Evolutionary conservation across 192 early-diverging fungal genomes (phyloP).

Genomic region (Phycomyces nitens): DNA sequence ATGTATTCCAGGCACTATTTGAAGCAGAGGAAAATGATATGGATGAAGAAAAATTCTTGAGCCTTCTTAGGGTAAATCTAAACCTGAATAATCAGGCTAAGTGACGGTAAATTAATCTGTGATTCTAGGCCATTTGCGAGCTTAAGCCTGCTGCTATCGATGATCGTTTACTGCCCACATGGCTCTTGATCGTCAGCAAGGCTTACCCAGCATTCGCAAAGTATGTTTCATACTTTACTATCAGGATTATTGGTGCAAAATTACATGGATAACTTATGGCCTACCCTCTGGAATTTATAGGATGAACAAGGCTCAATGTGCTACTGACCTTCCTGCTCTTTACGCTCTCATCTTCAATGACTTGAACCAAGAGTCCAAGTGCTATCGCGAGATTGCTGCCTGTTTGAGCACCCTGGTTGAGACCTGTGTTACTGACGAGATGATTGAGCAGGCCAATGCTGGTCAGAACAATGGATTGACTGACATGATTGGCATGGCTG

Average conservation of each 20-base stretch:
- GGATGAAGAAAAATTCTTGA: slow-evolving; percentile 33
- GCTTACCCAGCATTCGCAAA: slow-evolving; percentile 69
- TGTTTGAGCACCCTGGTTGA: slow-evolving; percentile 67
- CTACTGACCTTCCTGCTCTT: slow-evolving; percentile 48
- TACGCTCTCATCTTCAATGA: slow-evolving; percentile 63
- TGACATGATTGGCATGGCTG: slow-evolving; percentile 46
- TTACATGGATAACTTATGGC: no score
- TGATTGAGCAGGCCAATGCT: slow-evolving; percentile 58
- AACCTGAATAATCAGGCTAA: background rate
- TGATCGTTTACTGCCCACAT: slow-evolving; percentile 72
- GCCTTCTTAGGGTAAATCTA: slow-evolving; percentile 29
- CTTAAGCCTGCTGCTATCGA: slow-evolving; percentile 85
- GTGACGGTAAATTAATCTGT: background rate
- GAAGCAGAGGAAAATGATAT: slow-evolving; percentile 41
- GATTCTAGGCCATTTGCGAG: slow-evolving; percentile 54
- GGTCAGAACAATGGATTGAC: slow-evolving; percentile 41
- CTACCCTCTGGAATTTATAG: slow-evolving; percentile 19
- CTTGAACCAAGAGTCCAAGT: slow-evolving; percentile 55
- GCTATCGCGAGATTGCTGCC: slow-evolving; percentile 54
- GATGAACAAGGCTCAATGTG: slow-evolving; percentile 45
- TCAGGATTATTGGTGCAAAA: no score
- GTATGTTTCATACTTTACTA: no score
- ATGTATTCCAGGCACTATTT: slow-evolving; percentile 65
- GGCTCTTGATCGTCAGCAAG: slow-evolving; percentile 77
- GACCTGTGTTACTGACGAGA: slow-evolving; percentile 71